Conservation (phyloP, 441 rosid genomes). For the Aquilaria agallochum region DNA sequence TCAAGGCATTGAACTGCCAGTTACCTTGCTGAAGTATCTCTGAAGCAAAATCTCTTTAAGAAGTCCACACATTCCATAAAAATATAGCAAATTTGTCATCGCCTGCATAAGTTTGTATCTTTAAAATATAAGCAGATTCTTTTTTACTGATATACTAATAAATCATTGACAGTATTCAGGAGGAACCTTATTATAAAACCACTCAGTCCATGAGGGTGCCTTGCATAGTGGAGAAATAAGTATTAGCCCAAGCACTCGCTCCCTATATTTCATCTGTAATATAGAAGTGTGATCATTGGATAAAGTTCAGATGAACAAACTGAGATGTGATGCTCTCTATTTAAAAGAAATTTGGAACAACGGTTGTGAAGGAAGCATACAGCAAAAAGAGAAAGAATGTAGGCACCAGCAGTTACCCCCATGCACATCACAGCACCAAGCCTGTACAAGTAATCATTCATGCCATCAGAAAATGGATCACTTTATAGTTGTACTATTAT, state of each 20-base stretch:
- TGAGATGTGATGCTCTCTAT: background rate
- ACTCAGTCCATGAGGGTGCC: slow-evolving; percentile 79
- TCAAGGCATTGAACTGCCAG: background rate
- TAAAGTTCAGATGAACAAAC: slow-evolving; percentile 5
- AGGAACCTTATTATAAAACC: slow-evolving; percentile 68
- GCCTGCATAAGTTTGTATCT: slow-evolving; percentile 29
- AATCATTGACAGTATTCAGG: slow-evolving; percentile 3
- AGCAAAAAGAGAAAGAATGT: slow-evolving; percentile 63
- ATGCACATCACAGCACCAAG: slow-evolving; percentile 76
- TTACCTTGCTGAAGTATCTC: slow-evolving; percentile 79
- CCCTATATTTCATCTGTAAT: slow-evolving; percentile 66
- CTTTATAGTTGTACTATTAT: no score
- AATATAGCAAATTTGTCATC: slow-evolving; percentile 59
- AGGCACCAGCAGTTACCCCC: slow-evolving; percentile 82
- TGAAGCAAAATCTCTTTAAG: slow-evolving; percentile 64
- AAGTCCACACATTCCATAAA: slow-evolving; percentile 72
- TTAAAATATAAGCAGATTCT: background rate
- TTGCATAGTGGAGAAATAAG: slow-evolving; percentile 72
- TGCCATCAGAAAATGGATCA: slow-evolving; percentile 10
- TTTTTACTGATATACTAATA: background rate
- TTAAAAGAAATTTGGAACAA: slow-evolving; percentile 1
- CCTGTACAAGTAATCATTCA: slow-evolving; percentile 30
- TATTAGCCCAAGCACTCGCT: slow-evolving; percentile 68
- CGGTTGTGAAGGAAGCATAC: slow-evolving; percentile 29
- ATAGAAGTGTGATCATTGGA: slow-evolving; percentile 18